These are phyloP conservation scores for Chrysopogon serrulatus DNA, from an alignment of 176 grass and related monocot genomes.

Conservation along the genomic window DNA sequence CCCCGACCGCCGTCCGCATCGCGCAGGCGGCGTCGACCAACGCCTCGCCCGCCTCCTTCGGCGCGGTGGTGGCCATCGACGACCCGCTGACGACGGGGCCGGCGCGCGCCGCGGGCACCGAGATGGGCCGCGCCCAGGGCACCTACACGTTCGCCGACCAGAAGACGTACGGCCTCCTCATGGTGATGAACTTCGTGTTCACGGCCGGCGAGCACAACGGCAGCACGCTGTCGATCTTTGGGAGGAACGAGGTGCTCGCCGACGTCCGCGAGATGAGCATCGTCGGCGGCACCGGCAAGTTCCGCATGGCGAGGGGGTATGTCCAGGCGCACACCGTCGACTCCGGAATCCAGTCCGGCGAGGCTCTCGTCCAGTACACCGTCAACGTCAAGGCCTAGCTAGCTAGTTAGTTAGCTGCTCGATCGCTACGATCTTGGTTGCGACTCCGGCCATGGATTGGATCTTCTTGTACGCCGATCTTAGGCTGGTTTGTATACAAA, in stretches of 20 bases:
- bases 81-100: constrained; percentile 52
- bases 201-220: constrained; percentile 62
- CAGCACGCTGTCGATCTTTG: constrained; percentile 51
- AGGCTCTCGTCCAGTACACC: constrained; percentile 65
- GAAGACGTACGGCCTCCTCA: constrained; percentile 31
- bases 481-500: too few species aligned
- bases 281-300: constrained; percentile 60
- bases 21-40: constrained; percentile 27
- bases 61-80: constrained; percentile 59
- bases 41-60: constrained; percentile 40
- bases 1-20: constrained; percentile 47
- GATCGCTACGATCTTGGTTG: too few species aligned
- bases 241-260: constrained; percentile 45
- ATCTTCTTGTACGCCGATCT: too few species aligned
- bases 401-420: background rate
- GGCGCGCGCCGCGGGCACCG: background rate
- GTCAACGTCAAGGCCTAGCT: constrained; percentile 32
- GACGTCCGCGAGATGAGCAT: constrained; percentile 65
- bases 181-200: constrained; percentile 77
- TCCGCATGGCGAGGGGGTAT: constrained; percentile 50
- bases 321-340: constrained; percentile 42
- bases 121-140: constrained; percentile 70
- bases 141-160: constrained; percentile 47
- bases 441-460: too few species aligned
- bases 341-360: background rate